A percentile compares a stretch with the other conserved stretches of the same genome.
Evolutionary conservation across 73 alveolate species (phyloP).

Genomic region (Paramecium octaurelia): DNA sequence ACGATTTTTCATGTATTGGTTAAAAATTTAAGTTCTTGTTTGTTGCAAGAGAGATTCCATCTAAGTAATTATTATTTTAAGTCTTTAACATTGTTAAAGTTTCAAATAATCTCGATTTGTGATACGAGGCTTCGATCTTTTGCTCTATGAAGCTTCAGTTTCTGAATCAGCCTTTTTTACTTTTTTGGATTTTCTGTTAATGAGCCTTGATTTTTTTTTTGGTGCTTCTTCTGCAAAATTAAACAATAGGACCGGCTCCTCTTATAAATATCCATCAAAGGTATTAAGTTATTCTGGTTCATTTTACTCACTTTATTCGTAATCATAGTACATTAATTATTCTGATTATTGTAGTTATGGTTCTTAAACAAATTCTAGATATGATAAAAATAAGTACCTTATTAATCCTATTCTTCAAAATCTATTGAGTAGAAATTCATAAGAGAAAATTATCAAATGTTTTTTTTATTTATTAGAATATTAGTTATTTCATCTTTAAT

Average conservation of each 20-base stretch:
- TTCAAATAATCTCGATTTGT: neutral
- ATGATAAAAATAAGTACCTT: neutral
- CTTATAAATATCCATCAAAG: neutral
- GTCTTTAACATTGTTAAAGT: constrained; percentile 19
- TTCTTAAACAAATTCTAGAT: neutral
- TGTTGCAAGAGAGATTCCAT: neutral
- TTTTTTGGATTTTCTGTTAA: neutral
- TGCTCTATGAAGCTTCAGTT: neutral
- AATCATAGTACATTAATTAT: neutral
- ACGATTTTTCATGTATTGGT: neutral
- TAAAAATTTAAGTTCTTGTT: neutral
- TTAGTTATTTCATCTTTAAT: neutral
- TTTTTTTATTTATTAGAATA: neutral
- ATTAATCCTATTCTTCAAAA: neutral
- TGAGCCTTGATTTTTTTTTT: neutral
- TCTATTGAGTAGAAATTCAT: neutral
- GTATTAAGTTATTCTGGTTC: neutral
- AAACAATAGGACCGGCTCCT: neutral
- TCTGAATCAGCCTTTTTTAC: neutral
- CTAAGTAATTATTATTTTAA: neutral
- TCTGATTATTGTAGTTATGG: neutral
- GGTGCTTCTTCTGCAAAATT: constrained; percentile 9
- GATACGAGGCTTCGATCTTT: neutral
- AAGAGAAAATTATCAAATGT: neutral
- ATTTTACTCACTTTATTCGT: neutral